Evolutionary conservation across 2,329 filamentous ascomycete species (phyloP).

Genomic region (Colletotrichum horii): DNA sequence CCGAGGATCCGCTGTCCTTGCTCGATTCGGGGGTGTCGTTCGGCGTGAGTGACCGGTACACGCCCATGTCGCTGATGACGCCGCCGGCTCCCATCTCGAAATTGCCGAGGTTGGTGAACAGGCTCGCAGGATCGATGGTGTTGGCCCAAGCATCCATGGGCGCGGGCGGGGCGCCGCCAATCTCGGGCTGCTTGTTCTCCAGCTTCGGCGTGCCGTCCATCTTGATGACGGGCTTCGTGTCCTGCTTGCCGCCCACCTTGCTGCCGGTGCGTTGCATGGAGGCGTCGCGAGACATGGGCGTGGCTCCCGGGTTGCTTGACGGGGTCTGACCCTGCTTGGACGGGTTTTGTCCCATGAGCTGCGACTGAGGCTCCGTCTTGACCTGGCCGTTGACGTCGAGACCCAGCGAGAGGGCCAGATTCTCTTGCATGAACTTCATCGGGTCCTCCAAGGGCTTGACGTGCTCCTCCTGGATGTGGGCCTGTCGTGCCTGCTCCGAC

Average conservation of each 20-base stretch:
- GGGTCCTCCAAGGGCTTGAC: conserved; percentile 60
- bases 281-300: conserved; percentile 56
- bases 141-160: conserved; percentile 39
- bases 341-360: conserved; percentile 43
- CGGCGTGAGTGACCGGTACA: conserved; percentile 62
- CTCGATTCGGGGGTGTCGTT: conserved; percentile 70
- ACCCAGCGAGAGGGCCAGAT: conserved; percentile 52
- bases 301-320: conserved; percentile 42
- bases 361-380: conserved; percentile 39
- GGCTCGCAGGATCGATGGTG: conserved; percentile 44
- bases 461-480: conserved; percentile 65
- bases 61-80: conserved; percentile 56
- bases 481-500: conserved; percentile 57
- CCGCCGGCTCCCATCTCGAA: conserved; percentile 49
- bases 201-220: conserved; percentile 25
- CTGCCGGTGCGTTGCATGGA: conserved; percentile 58
- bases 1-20: conserved; percentile 64
- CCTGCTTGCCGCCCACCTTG: conserved; percentile 44
- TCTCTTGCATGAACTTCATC: conserved; percentile 55
- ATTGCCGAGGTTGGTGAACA: conserved; percentile 45
- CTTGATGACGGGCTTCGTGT: conserved; percentile 36
- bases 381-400: conserved; percentile 55
- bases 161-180: conserved; percentile 23
- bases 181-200: conserved; percentile 35
- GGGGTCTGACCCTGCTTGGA: conserved; percentile 57